Evolutionary conservation across 305 asterid genomes (phyloP), one percentile per base, ranked within the genome.

Genomic region (Petunia hybrid): DNA sequence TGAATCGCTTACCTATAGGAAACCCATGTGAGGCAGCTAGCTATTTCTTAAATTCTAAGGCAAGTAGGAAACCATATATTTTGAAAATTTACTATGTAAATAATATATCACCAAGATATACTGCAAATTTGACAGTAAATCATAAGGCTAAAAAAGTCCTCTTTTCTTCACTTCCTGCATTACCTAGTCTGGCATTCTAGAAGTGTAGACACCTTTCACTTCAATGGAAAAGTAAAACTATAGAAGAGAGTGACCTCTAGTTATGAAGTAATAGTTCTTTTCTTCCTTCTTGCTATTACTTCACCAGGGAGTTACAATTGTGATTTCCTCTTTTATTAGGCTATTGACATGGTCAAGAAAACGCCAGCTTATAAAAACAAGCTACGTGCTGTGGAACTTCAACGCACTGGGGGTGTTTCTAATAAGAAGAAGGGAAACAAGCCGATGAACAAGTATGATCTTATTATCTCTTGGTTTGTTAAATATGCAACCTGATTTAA

Each of bases 321-420:
- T 14, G 38, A 51, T 74, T 68, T 85, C 80, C 81, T 81, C 65
- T 64, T 31, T 36, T 86, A 86, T 83, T 89, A 96, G 98, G 98
- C 98, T 79, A 74, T 96, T 83, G 98, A 96, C 86, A 93, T 92
- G 98, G 99, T 96, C 79, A 96, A 92, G 92, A 94, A 86, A 87
- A 93, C 98, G 74, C 98, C 97, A 41, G 97, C 98, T 67, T 96
- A 89, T 88, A 93, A 92, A 84, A 96, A 96, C 85, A 93, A 91
- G 97, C 91, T 96, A 59, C 92, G 90, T 84, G 99, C 98, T 35
- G 73, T 96, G 91, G 98, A 96, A 86, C 90, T 93, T 79, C 98
- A 96, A 86, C 97, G 97, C 86, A 91, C 89, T 80, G 99, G 99
- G 75, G 98, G 94, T 62, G 82, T 84, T 82, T 86, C 97, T 51